Conservation (phyloP, 345 rosid species). For the Leavenworthia alabamica region DNA sequence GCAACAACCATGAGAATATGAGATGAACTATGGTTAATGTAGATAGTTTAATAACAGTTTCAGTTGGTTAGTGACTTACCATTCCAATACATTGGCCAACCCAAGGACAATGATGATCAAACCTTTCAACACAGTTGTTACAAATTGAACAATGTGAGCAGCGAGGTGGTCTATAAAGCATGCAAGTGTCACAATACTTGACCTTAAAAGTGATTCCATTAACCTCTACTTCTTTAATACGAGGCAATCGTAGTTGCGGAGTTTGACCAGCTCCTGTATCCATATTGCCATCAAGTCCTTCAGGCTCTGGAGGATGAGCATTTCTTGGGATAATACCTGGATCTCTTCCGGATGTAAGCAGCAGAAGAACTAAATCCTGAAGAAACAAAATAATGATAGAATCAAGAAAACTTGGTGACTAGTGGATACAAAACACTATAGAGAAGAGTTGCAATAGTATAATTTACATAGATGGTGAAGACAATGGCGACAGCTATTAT, state of each 20-base stretch:
- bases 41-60: background rate
- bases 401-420: background rate
- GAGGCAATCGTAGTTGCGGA: slow-evolving; percentile 75
- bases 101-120: slow-evolving; percentile 99
- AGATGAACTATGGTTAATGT: background rate
- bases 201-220: slow-evolving; percentile 71
- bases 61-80: slow-evolving; percentile 42
- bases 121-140: slow-evolving; percentile 92
- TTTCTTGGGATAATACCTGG: slow-evolving; percentile 96
- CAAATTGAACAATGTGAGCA: slow-evolving; percentile 99
- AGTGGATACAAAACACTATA: background rate
- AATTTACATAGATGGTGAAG: slow-evolving; percentile 68
- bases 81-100: slow-evolving; percentile 97
- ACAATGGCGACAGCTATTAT: slow-evolving; percentile 50
- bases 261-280: slow-evolving; percentile 68
- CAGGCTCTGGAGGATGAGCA: slow-evolving; percentile 93
- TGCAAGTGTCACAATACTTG: slow-evolving; percentile 96
- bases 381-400: background rate
- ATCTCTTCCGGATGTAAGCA: slow-evolving; percentile 94
- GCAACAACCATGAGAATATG: slow-evolving; percentile 32
- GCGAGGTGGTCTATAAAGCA: slow-evolving; percentile 96
- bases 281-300: slow-evolving; percentile 51
- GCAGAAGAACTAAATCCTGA: slow-evolving; percentile 80
- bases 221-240: slow-evolving; percentile 74
- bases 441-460: background rate